Conservation (phyloP, 2,329 filamentous ascomycete genomes). For the Neonectria neomacrospora region DNA sequence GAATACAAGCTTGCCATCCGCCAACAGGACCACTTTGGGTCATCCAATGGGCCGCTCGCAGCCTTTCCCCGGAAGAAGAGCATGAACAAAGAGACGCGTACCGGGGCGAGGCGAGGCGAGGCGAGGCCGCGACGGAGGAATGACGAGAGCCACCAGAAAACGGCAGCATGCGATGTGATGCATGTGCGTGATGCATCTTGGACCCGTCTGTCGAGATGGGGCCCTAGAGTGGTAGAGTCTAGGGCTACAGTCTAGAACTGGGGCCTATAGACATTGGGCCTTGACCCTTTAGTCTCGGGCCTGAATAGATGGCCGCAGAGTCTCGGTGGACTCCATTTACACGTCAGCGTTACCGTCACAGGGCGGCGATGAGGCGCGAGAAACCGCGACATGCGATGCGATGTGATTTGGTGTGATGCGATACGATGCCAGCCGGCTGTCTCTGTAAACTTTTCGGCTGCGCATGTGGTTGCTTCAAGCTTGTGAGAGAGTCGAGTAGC, state of each 20-base stretch:
- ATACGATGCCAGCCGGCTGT: conserved; percentile 10
- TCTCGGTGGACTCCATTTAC: conserved; percentile 37
- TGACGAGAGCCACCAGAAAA: conserved; percentile 18
- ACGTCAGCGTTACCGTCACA: conserved; percentile 36
- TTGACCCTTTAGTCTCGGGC: conserved; percentile 24
- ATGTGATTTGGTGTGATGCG: conserved; percentile 27
- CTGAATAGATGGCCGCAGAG: conserved; percentile 35
- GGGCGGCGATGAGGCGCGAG: conserved; percentile 20
- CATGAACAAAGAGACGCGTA: conserved; percentile 12
- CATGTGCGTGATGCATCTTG: conserved; percentile 29
- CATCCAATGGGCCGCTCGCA: conserved; percentile 10
- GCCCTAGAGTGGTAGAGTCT: neutral
- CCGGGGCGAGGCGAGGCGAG: conserved; percentile 22
- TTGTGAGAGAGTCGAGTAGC: conserved; percentile 10
- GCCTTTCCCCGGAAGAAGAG: conserved; percentile 13
- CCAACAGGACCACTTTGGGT: conserved; percentile 3
- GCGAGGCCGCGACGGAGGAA: conserved; percentile 26
- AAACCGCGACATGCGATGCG: conserved; percentile 23
- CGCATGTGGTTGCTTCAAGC: conserved; percentile 11
- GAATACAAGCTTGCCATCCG: conserved; percentile 9
- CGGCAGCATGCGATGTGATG: conserved; percentile 30
- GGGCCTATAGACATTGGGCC: conserved; percentile 9
- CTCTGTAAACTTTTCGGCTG: conserved; percentile 13
- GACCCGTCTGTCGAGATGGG: conserved; percentile 23
- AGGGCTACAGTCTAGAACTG: conserved; percentile 11